Base-by-base conservation (phyloP, 495 filamentous ascomycete genomes). In the Daldinia caldariorum region DNA sequence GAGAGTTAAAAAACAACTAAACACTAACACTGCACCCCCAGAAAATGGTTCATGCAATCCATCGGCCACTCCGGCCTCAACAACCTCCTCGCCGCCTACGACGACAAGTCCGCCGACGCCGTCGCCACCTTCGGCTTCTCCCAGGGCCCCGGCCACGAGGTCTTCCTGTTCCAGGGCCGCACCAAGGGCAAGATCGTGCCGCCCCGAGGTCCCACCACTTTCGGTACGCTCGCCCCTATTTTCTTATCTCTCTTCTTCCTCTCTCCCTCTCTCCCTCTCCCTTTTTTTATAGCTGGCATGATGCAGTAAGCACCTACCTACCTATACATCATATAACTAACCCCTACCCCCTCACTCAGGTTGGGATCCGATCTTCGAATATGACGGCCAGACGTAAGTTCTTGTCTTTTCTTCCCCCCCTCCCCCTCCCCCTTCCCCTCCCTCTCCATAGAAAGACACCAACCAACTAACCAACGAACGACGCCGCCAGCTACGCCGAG, bases 321-420 rank as follows among this genome's bases (percentile, higher is more conserved):
- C n/a, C n/a, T n/a, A n/a, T n/a, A n/a, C n/a, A n/a, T n/a, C n/a
- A n/a, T n/a, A n/a, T 31, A 18, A 55, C 58, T 72, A 63, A 71
- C 32, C 2, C 41, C 2, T 0, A 2, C 9, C 14, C 4, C 45
- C 43, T 5, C 18, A 1, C 6, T 4, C 10, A 93, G 94, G 94
- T 12, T 98, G 96, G 95, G 95, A 99, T 77, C 88, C 96, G 0
- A 91, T 97, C 54, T 99, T 99, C 72, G 95, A 99, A 80, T 94
- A 95, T 72, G 87, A 94, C 69, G 94, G 94, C 53, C 81, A 93
- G 80, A 99, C 95, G 80, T 98, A 79, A 79, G 86, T 81, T 22
- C 14, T n/a, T 59, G 14, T n/a, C n/a, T 13, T 39, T 60, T 18
- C 39, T 4, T 12, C 26, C 32, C 31, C 26, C 10, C 45, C 26